Conservation (phyloP, 2,329 filamentous ascomycete genomes). For the Metarhizium humberi region DNA sequence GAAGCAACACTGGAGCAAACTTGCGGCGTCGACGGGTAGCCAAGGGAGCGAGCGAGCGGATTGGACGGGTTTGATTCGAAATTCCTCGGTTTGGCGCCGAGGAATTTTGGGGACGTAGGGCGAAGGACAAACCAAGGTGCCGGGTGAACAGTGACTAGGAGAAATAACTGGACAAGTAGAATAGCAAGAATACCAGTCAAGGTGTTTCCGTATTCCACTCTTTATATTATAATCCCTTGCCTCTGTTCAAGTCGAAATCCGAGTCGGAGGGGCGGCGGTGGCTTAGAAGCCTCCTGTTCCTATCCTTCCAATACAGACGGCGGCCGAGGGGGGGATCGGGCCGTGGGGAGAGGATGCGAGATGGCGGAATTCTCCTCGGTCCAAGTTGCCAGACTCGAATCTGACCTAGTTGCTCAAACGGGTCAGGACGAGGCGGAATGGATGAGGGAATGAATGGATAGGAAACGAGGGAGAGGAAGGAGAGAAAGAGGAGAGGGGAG, state of each 20-base stretch:
- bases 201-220: slow-evolving; percentile 19
- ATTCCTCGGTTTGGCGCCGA: slow-evolving; percentile 33
- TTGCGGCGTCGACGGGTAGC: slow-evolving; percentile 10
- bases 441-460: slow-evolving; percentile 47
- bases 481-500: slow-evolving; percentile 29
- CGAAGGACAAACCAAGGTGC: slow-evolving; percentile 9
- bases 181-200: slow-evolving; percentile 31
- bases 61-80: slow-evolving; percentile 20
- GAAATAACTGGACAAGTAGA: slow-evolving; percentile 5
- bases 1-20: slow-evolving; percentile 25
- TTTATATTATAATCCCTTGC: slow-evolving; percentile 10
- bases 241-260: slow-evolving; percentile 7
- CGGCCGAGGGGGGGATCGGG: slow-evolving; percentile 11
- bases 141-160: slow-evolving; percentile 3
- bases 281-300: slow-evolving; percentile 18
- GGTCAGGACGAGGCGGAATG: slow-evolving; percentile 39
- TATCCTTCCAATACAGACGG: slow-evolving; percentile 17
- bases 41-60: slow-evolving; percentile 21
- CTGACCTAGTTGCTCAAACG: slow-evolving; percentile 23
- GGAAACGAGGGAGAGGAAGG: slow-evolving; percentile 29
- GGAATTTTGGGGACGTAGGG: slow-evolving; percentile 27
- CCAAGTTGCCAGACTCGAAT: slow-evolving; percentile 19
- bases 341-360: slow-evolving; percentile 13
- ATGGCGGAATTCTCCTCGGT: slow-evolving; percentile 24
- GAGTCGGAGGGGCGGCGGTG: slow-evolving; percentile 8